A percentile compares a stretch with the other conserved stretches of the same genome.
phyloP scores from a whole-genome alignment of 2,329 filamentous ascomycete genomes.

The Cyanodermella asteris region DNA sequence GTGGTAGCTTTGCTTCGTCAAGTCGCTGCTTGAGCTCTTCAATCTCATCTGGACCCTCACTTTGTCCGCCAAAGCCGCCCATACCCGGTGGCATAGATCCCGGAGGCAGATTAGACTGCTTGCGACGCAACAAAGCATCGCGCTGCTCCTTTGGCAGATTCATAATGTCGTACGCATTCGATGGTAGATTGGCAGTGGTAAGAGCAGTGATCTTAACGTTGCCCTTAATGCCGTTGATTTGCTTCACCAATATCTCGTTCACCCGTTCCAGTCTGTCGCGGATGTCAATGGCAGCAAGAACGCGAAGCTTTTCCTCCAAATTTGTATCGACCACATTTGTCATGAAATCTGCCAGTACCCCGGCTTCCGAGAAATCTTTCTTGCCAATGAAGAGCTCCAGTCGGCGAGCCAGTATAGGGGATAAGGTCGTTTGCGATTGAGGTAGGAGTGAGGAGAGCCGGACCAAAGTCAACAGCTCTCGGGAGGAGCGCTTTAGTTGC shows the following conservation, averaged over 20 bases:
- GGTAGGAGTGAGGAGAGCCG: slow-evolving; percentile 69
- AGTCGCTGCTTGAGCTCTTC: slow-evolving; percentile 81
- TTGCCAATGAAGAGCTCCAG: slow-evolving; percentile 72
- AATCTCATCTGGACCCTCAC: slow-evolving; percentile 71
- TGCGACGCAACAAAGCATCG: slow-evolving; percentile 20
- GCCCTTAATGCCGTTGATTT: slow-evolving; percentile 65
- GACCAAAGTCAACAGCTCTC: slow-evolving; percentile 67
- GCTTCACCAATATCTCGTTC: slow-evolving; percentile 61
- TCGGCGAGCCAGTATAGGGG: slow-evolving; percentile 64
- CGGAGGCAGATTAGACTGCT: slow-evolving; percentile 22
- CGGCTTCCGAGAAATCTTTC: slow-evolving; percentile 64
- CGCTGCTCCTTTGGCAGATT: slow-evolving; percentile 26
- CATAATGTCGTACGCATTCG: slow-evolving; percentile 33
- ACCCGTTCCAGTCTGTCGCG: slow-evolving; percentile 61
- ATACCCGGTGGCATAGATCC: slow-evolving; percentile 23
- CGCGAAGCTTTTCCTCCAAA: slow-evolving; percentile 75
- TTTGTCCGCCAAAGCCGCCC: slow-evolving; percentile 34
- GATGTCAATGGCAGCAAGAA: slow-evolving; percentile 61
- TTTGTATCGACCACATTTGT: slow-evolving; percentile 71
- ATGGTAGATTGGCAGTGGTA: slow-evolving; percentile 41
- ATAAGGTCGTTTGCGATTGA: slow-evolving; percentile 45
- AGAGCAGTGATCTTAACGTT: slow-evolving; percentile 70
- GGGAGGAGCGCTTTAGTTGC: slow-evolving; percentile 61
- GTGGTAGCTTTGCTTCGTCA: slow-evolving; percentile 55
- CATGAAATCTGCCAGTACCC: slow-evolving; percentile 86